Evolutionary conservation across 1,139 yeast species (phyloP), one percentile per base, ranked within the genome.

Genomic region (Candida pseudoviswanathii): DNA sequence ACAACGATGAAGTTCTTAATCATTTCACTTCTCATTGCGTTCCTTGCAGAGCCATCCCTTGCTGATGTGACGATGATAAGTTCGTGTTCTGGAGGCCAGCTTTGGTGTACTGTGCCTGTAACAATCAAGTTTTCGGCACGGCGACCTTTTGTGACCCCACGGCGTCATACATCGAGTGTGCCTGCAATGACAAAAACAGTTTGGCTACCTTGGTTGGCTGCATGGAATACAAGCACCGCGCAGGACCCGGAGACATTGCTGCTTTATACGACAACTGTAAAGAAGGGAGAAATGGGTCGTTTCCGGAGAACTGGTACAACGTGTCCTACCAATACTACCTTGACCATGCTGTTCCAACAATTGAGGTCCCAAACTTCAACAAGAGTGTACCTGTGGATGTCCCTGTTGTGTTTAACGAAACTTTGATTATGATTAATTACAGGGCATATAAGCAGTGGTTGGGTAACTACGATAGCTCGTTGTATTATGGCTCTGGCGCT

Each of bases 401-500:
- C 22, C 73, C 75, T 4, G 45, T 69, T 7, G 54, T 49, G 21
- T 49, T 68, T 6, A 54, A 67, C 36, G 38, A 45, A 3, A 48
- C 57, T 1, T 43, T 26, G 2, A 48, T 60, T 16, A 16, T 16
- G 16, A 16, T 16, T 16, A 16, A 16, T 29, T 44, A 41, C 6
- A 48, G 10, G 8, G 47, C 48, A 10, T 46, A 43, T 26, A 33
- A 36, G 9, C 39, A 57, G 34, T 72, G 66, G 50, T 56, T 69
- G 37, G 74, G 73, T 3, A 71, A 70, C 50, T 73, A 67, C 50
- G 63, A 66, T 48, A 59, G 65, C 44, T 71, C 83, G 3, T 67
- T 76, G 47, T 78, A 65, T 52, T 71, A 76, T 55, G 86, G 86
- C 9, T 62, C 73, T 25, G 83, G 75, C 1, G 50, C 74, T 26